Conservation (phyloP, 2,329 filamentous ascomycete genomes). For the Curvularia verruculosa region DNA sequence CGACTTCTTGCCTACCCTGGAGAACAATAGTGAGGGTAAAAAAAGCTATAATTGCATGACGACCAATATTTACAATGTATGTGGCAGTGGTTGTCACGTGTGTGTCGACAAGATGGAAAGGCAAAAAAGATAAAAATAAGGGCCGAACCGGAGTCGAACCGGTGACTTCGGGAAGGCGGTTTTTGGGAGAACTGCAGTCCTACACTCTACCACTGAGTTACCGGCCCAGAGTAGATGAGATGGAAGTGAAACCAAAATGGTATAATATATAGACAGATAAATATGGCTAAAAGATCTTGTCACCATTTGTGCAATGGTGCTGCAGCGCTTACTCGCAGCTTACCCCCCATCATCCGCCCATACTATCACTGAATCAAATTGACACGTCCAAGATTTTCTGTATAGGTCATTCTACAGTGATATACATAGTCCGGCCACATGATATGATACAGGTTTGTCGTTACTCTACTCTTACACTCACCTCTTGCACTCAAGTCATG, state of each 20-base stretch:
- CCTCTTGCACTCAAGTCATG: not conserved
- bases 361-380: not conserved
- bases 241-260: not conserved
- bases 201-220: slow-evolving; percentile 21
- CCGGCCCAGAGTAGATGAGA: slow-evolving; percentile 2
- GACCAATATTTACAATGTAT: not conserved
- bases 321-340: too few species aligned
- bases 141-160: slow-evolving; percentile 19
- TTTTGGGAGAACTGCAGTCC: slow-evolving; percentile 11
- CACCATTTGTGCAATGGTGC: too few species aligned
- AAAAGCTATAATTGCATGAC: not conserved
- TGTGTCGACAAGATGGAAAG: not conserved
- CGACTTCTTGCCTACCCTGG: not conserved
- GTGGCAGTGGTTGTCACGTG: not conserved
- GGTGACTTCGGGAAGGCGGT: slow-evolving; percentile 14
- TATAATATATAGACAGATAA: not conserved
- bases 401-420: not conserved
- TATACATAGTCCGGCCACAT: not conserved
- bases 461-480: slow-evolving; percentile 8
- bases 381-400: not conserved
- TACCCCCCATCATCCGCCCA: not conserved
- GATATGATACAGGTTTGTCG: slow-evolving; percentile 6
- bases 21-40: not conserved
- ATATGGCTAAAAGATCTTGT: too few species aligned
- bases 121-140: slow-evolving; percentile 6